Base-by-base conservation (phyloP, 305 asterid genomes). In the Stenogyne calaminthoides region DNA sequence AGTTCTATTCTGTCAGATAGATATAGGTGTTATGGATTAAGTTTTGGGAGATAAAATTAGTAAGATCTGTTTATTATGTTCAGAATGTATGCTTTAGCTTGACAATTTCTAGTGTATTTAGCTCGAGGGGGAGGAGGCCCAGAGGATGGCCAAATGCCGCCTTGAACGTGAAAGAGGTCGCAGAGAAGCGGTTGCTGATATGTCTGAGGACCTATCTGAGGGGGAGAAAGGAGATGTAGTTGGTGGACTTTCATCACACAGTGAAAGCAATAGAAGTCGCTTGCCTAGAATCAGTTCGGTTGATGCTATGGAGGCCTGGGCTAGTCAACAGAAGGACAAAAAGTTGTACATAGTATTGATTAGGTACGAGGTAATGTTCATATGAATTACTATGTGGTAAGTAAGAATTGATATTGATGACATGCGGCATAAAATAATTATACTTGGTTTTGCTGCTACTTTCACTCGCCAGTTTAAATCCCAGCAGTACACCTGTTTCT, bases 171-270 rank as follows among this genome's bases (percentile, higher is more conserved):
- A 91, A 65, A 85, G 79, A 80, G 97, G 92, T 16, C 96, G 94
- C 69, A 85, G 84, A 77, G 96, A 91, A 77, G 97, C 96, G 40
- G 40, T 89, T 80, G 97, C 91, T 70, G 96, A 91, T 80, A 87
- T 91, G 97, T 91, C 94, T 16, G 97, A 91, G 78, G 97, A 87
- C 82, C 81, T 89, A 55, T 91, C 96, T 7, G 96, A 91, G 79
- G 95, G 97, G 52, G 97, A 91, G 85, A 91, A 85, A 76, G 97
- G 92, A 70, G 95, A 91, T 69, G 34, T 56, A 0, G 56, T 76
- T 62, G 39, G 81, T 76, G 94, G 88, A 7, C 67, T 85, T 60
- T 85, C 90, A 51, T 49, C 82, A 57, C 94, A 84, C 25, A 86
- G 82, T 63, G 97, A 89, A 79, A 84, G 85, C 85, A 81, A 67